Evolutionary conservation across 1,284 basidiomycete genomes (phyloP).

Genomic region (Hypsizygus ulmarius): DNA sequence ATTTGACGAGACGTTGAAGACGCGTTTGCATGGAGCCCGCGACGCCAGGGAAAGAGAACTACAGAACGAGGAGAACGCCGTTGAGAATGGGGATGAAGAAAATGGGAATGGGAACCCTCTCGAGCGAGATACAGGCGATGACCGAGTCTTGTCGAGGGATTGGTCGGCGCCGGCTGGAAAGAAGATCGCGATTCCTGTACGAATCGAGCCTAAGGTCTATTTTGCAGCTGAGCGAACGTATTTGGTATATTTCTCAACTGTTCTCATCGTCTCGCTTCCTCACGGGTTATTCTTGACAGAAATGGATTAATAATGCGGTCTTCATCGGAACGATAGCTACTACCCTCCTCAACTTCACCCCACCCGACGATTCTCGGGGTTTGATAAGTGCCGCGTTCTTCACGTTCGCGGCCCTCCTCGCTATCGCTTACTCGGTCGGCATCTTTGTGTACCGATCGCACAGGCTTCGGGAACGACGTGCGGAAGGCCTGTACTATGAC

Average conservation of each 20-base stretch:
- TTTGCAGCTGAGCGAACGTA: constrained; percentile 96
- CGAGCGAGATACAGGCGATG: constrained; percentile 45
- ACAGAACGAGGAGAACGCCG: constrained; percentile 18
- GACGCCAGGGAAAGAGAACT: constrained; percentile 27
- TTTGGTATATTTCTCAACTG: constrained; percentile 48
- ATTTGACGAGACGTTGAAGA: constrained; percentile 79
- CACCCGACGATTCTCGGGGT: constrained; percentile 72
- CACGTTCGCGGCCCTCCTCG: constrained; percentile 84
- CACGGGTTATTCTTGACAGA: constrained; percentile 42
- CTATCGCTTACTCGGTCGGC: constrained; percentile 85
- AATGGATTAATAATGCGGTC: constrained; percentile 94
- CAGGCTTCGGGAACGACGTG: constrained; percentile 71
- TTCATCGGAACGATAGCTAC: constrained; percentile 89
- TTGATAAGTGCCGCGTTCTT: constrained; percentile 86
- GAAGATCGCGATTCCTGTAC: constrained; percentile 87
- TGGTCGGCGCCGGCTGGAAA: constrained; percentile 88
- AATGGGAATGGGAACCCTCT: constrained; percentile 36
- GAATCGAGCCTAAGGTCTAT: constrained; percentile 97
- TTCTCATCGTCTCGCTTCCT: constrained; percentile 11
- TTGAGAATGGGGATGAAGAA: constrained; percentile 37
- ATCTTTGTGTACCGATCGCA: constrained; percentile 88
- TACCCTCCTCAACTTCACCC: constrained; percentile 85
- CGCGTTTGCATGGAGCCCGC: constrained; percentile 45
- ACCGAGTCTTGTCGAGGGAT: constrained; percentile 64
- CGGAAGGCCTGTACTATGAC: constrained; percentile 86